phyloP scores from a whole-genome alignment of 768 basidiomycete genomes.

The Tricholomella constricta region DNA sequence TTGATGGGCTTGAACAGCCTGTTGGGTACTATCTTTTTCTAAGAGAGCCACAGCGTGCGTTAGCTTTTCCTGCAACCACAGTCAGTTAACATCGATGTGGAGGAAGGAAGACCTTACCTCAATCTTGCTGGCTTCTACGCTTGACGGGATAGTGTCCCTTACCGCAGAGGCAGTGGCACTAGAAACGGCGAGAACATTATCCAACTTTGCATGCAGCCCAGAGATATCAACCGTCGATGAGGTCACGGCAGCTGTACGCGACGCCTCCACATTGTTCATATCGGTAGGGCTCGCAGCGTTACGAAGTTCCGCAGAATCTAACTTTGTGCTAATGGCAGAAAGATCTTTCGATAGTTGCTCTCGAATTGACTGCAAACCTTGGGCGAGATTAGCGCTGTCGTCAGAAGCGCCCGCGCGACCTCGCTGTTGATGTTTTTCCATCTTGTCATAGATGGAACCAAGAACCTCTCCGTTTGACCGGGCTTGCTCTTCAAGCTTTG shows the following conservation, averaged over 20 bases:
- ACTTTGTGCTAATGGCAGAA: background rate
- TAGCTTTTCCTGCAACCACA: conserved; percentile 22
- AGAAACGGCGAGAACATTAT: conserved; percentile 10
- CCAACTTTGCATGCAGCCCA: conserved; percentile 16
- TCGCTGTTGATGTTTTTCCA: background rate
- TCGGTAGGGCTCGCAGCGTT: background rate
- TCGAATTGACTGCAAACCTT: conserved; percentile 10
- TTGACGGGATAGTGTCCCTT: conserved; percentile 16
- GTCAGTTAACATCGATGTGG: background rate
- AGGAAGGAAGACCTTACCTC: background rate
- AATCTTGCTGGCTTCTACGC: background rate
- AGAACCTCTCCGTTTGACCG: conserved; percentile 7
- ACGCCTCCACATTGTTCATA: conserved; percentile 14
- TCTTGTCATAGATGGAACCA: conserved; percentile 4
- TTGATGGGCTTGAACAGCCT: conserved; percentile 54
- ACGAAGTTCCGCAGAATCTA: background rate
- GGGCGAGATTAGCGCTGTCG: background rate
- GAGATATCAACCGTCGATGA: conserved; percentile 5
- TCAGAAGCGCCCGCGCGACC: background rate
- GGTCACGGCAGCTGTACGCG: background rate
- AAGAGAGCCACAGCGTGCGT: conserved; percentile 51
- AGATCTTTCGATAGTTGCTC: conserved; percentile 9
- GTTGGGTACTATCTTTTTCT: conserved; percentile 48
- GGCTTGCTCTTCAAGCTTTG: conserved; percentile 15
- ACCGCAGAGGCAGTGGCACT: background rate